These are phyloP conservation scores for Oryza longistaminata DNA, from an alignment of 176 grass and related monocot genomes.

Conservation along the genomic window DNA sequence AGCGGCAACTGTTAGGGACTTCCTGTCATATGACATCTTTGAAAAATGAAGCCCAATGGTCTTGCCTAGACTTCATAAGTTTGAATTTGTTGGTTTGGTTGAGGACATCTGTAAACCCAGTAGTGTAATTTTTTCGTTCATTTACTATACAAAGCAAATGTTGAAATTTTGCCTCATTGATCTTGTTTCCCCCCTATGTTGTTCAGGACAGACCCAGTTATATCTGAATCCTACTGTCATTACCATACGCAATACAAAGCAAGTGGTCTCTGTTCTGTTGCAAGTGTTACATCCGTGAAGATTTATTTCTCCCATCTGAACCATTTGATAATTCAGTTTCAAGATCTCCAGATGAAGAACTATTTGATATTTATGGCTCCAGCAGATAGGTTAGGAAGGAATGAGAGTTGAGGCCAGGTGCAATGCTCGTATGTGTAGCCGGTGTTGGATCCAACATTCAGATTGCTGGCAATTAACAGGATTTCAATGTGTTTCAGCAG, in stretches of 20 bases:
- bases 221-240: slow-evolving; percentile 23
- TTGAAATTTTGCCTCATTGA: slow-evolving; percentile 4
- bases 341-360: slow-evolving; percentile 8
- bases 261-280: not conserved
- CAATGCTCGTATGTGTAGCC: slow-evolving; percentile 31
- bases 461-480: slow-evolving; percentile 36
- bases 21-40: slow-evolving; percentile 36
- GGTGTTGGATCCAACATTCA: slow-evolving; percentile 48
- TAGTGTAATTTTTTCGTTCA: slow-evolving; percentile 54
- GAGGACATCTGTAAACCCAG: slow-evolving; percentile 42
- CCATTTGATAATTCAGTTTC: not conserved
- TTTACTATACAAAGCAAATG: slow-evolving; percentile 52
- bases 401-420: slow-evolving; percentile 29
- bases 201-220: not conserved
- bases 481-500: not conserved
- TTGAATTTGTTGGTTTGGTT: slow-evolving; percentile 52
- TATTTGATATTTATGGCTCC: not conserved
- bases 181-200: not conserved
- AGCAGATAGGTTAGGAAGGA: not conserved
- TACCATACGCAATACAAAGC: not conserved
- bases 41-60: slow-evolving; percentile 33
- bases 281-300: not conserved
- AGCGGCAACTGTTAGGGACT: not conserved
- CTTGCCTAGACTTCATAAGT: slow-evolving; percentile 39
- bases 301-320: not conserved